phyloP scores from a whole-genome alignment of 176 grass and related monocot species.

The Bothriochloa decipiens region DNA sequence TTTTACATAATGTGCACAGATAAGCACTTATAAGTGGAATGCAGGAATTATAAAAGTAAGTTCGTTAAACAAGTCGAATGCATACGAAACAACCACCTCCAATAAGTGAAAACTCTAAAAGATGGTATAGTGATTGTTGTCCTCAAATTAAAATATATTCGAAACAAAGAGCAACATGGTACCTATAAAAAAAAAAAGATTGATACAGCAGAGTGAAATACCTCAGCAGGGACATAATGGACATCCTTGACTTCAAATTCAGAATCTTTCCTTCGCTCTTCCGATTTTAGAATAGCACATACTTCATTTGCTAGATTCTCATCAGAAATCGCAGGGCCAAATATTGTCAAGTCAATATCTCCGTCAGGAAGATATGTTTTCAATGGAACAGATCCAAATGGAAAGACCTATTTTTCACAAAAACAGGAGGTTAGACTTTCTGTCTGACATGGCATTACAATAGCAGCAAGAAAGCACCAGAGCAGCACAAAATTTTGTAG shows the following conservation, averaged over 20 bases:
- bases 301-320: slow-evolving; percentile 73
- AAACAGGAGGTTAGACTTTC: slow-evolving; percentile 4
- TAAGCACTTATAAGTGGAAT: neutral
- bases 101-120: slow-evolving; percentile 5
- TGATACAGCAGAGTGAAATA: slow-evolving; percentile 42
- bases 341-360: slow-evolving; percentile 84
- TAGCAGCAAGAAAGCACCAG: neutral
- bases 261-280: slow-evolving; percentile 62
- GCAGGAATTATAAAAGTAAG: neutral
- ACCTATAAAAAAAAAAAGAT: neutral
- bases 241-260: slow-evolving; percentile 95
- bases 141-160: neutral
- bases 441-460: neutral
- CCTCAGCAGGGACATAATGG: slow-evolving; percentile 88
- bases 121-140: neutral
- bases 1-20: slow-evolving; percentile 29
- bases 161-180: slow-evolving; percentile 34
- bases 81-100: neutral
- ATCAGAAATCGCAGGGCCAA: slow-evolving; percentile 60
- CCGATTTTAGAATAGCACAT: slow-evolving; percentile 57
- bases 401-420: slow-evolving; percentile 58
- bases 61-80: slow-evolving; percentile 10
- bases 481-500: neutral
- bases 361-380: slow-evolving; percentile 99
- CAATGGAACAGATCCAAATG: slow-evolving; percentile 86